Conservation (phyloP, 2,329 filamentous ascomycete species). For the Cercospora brassicicola region DNA sequence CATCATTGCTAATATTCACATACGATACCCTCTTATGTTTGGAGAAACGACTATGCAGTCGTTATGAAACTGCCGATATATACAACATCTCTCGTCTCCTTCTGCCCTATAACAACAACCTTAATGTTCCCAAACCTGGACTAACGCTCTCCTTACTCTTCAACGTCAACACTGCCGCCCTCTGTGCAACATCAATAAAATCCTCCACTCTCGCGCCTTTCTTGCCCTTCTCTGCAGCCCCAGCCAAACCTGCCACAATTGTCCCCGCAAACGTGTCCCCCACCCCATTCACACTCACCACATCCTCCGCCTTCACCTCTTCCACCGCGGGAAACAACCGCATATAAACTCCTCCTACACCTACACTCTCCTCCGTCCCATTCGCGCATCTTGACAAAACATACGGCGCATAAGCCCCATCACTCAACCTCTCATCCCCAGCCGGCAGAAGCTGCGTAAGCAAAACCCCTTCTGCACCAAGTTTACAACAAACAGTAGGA, state of each 20-base stretch:
- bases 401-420: constrained; percentile 64
- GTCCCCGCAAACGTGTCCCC: constrained; percentile 92
- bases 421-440: constrained; percentile 67
- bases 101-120: constrained; percentile 23
- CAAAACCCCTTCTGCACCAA: constrained; percentile 74
- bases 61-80: neutral
- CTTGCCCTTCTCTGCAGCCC: constrained; percentile 33
- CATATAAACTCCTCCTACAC: constrained; percentile 81
- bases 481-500: constrained; percentile 78
- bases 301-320: constrained; percentile 59
- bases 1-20: neutral
- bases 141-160: constrained; percentile 73
- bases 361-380: constrained; percentile 51
- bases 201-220: constrained; percentile 56
- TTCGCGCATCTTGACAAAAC: constrained; percentile 64
- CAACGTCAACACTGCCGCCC: constrained; percentile 75
- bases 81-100: neutral
- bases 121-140: constrained; percentile 53
- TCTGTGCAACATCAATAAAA: constrained; percentile 76
- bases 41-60: neutral
- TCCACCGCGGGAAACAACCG: constrained; percentile 65
- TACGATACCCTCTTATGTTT: neutral
- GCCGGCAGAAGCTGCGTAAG: constrained; percentile 68
- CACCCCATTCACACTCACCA: constrained; percentile 89
- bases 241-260: constrained; percentile 73